Evolutionary conservation across 2,329 filamentous ascomycete species (phyloP).

Genomic region (Cladosporium halotolerans): DNA sequence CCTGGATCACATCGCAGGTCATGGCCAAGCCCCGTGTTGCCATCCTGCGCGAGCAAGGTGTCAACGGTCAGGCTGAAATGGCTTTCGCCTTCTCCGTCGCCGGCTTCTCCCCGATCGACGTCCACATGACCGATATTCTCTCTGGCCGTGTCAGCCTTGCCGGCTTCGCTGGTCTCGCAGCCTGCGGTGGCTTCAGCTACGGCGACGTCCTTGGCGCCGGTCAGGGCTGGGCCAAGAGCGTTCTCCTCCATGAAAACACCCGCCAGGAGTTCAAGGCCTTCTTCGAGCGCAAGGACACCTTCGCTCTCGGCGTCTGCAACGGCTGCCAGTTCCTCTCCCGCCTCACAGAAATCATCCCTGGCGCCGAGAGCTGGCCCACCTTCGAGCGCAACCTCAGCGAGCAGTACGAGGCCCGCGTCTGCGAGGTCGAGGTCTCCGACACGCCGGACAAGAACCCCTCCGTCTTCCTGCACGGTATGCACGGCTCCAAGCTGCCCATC

Average conservation of each 20-base stretch:
- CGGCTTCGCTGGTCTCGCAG: slow-evolving; percentile 80
- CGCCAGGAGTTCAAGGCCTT: slow-evolving; percentile 75
- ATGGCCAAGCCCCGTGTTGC: slow-evolving; percentile 69
- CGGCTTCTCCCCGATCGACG: slow-evolving; percentile 84
- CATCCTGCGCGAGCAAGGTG: slow-evolving; percentile 89
- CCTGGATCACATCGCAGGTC: slow-evolving; percentile 56
- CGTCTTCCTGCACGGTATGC: slow-evolving; percentile 90
- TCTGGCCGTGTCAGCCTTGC: slow-evolving; percentile 71
- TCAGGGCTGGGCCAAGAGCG: slow-evolving; percentile 91
- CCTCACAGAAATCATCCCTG: slow-evolving; percentile 76
- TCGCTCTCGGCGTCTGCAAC: slow-evolving; percentile 91
- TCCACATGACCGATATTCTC: slow-evolving; percentile 92
- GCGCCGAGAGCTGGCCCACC: slow-evolving; percentile 72
- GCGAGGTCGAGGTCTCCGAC: slow-evolving; percentile 75
- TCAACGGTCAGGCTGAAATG: slow-evolving; percentile 96
- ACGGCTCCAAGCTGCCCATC: slow-evolving; percentile 73
- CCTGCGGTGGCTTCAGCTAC: slow-evolving; percentile 96
- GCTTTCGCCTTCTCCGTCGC: slow-evolving; percentile 90
- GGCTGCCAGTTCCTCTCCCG: slow-evolving; percentile 92
- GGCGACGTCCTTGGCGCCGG: slow-evolving; percentile 90
- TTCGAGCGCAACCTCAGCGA: slow-evolving; percentile 80
- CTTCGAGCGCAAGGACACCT: slow-evolving; percentile 84
- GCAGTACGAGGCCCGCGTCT: slow-evolving; percentile 83
- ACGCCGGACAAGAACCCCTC: slow-evolving; percentile 48
- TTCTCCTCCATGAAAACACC: slow-evolving; percentile 72